Evolutionary conservation across 805 yeast genomes (phyloP).

Genomic region (Pichia scutulata): DNA sequence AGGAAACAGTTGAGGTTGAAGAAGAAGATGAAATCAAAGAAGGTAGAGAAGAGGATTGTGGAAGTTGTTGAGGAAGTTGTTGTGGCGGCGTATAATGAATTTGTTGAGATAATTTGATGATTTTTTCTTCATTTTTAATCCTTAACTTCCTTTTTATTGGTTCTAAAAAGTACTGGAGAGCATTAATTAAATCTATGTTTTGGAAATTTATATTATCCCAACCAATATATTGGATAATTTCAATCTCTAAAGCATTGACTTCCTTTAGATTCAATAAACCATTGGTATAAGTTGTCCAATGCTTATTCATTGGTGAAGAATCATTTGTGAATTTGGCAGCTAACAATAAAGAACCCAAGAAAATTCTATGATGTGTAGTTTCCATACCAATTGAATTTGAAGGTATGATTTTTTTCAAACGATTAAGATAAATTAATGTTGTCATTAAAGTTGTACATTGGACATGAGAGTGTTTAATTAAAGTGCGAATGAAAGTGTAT

Average conservation of each 20-base stretch:
- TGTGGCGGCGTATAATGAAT: background rate
- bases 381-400: conserved; percentile 86
- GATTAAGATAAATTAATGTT: conserved; percentile 72
- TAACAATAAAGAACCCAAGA: conserved; percentile 77
- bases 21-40: conserved; percentile 12
- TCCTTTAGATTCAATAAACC: conserved; percentile 73
- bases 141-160: conserved; percentile 56
- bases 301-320: conserved; percentile 90
- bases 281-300: conserved; percentile 90
- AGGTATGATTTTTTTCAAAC: conserved; percentile 72
- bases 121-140: conserved; percentile 15
- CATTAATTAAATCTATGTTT: conserved; percentile 59
- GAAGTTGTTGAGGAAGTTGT: background rate
- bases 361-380: conserved; percentile 89
- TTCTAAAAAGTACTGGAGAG: conserved; percentile 65
- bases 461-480: conserved; percentile 79
- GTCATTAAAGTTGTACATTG: conserved; percentile 96
- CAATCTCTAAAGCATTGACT: conserved; percentile 87
- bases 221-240: conserved; percentile 69
- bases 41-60: conserved; percentile 11
- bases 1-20: conserved; percentile 12
- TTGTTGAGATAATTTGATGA: conserved; percentile 1
- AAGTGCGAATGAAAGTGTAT: conserved; percentile 56
- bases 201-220: conserved; percentile 71
- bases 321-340: conserved; percentile 93